These are phyloP conservation scores for Aspergillus spinulosporus DNA, from an alignment of 2,329 filamentous ascomycete genomes.

Conservation along the genomic window DNA sequence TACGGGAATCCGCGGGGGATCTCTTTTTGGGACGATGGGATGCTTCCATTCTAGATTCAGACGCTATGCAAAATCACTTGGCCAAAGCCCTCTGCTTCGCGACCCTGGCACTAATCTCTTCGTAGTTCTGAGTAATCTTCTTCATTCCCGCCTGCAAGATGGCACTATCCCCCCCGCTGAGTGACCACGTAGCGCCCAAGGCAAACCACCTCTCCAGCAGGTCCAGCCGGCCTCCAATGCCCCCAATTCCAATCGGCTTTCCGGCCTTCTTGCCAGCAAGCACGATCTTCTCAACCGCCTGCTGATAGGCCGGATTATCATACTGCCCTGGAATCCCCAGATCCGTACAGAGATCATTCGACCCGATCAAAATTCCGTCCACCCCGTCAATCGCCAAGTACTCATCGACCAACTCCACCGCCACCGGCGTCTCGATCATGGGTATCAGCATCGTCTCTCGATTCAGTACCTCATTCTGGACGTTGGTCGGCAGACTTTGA, in stretches of 20 bases:
- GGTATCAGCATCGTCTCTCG: constrained; percentile 43
- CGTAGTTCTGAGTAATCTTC: constrained; percentile 34
- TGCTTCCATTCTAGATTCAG: not conserved
- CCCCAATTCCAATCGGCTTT: constrained; percentile 46
- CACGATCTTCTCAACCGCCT: constrained; percentile 38
- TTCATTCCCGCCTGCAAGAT: constrained; percentile 41
- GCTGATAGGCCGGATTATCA: constrained; percentile 35
- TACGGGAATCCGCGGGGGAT: constrained; percentile 3
- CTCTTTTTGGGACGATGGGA: not conserved
- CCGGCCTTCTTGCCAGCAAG: constrained; percentile 41
- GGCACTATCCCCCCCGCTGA: constrained; percentile 39
- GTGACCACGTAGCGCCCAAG: constrained; percentile 42
- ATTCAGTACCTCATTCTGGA: constrained; percentile 40
- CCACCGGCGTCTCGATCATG: constrained; percentile 46
- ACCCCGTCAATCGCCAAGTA: constrained; percentile 46
- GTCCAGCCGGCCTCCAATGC: constrained; percentile 44
- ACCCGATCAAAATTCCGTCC: constrained; percentile 47
- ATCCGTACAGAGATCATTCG: constrained; percentile 48
- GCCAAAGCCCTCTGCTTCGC: constrained; percentile 12
- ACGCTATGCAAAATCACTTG: not conserved
- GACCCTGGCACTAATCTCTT: constrained; percentile 25
- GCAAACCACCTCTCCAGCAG: constrained; percentile 44
- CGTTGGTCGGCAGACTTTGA: constrained; percentile 35
- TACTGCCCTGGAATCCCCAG: constrained; percentile 47
- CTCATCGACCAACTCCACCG: constrained; percentile 44